phyloP scores from a whole-genome alignment of 1,139 yeast genomes.

The Magnusiomyces paraingens region DNA sequence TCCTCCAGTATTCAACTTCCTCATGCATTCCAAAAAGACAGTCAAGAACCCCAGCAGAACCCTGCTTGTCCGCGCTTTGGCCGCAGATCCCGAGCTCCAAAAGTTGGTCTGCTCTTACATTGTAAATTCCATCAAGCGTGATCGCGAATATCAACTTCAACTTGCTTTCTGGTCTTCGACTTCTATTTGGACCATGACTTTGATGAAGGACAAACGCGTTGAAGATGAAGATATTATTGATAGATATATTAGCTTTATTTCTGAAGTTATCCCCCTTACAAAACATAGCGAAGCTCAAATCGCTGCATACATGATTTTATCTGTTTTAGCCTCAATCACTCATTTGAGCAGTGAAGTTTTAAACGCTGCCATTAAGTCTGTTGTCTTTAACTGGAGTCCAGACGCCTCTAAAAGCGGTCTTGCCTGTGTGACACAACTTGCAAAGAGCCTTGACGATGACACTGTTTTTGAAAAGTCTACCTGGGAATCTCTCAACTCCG shows the following conservation, averaged over 20 bases:
- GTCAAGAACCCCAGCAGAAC: conserved; percentile 59
- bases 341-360: conserved; percentile 60
- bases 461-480: conserved; percentile 21
- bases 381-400: conserved; percentile 43
- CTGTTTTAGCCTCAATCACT: conserved; percentile 69
- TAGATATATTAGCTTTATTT: conserved; percentile 43
- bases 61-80: conserved; percentile 64
- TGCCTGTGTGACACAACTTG: conserved; percentile 36
- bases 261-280: conserved; percentile 28
- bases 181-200: conserved; percentile 59
- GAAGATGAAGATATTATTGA: conserved; percentile 35
- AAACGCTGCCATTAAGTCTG: conserved; percentile 63
- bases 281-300: conserved; percentile 60
- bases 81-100: conserved; percentile 59
- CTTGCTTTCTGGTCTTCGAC: conserved; percentile 73
- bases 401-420: conserved; percentile 33
- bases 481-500: conserved; percentile 23
- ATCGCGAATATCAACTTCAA: conserved; percentile 50
- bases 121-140: conserved; percentile 41
- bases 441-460: conserved; percentile 20
- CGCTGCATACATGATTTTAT: conserved; percentile 73
- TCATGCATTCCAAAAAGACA: conserved; percentile 59
- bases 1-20: conserved; percentile 73
- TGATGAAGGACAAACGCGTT: conserved; percentile 36
- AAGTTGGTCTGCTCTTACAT: conserved; percentile 58